Conservation (phyloP, 495 filamentous ascomycete genomes). For the Talaromyces thailandensis region DNA sequence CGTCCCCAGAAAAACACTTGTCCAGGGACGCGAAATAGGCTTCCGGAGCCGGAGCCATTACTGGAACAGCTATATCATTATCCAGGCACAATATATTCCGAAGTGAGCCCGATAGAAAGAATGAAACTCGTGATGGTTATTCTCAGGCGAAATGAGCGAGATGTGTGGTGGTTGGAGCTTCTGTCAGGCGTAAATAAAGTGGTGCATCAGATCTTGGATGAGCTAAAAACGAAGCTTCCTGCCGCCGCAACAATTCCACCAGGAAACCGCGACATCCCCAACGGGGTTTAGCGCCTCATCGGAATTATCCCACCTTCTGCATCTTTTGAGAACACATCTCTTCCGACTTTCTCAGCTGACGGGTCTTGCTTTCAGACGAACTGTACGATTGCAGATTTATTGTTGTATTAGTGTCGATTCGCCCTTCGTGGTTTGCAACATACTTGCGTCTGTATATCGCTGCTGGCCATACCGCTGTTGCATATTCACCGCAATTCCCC, state of each 20-base stretch:
- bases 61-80: slow-evolving; percentile 48
- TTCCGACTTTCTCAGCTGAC: background rate
- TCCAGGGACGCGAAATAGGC: slow-evolving; percentile 57
- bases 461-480: background rate
- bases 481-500: background rate
- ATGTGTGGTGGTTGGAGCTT: background rate
- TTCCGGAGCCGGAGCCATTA: slow-evolving; percentile 60
- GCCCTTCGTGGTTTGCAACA: background rate
- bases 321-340: background rate
- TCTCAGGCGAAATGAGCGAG: slow-evolving; percentile 10
- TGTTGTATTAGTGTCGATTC: background rate
- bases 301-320: background rate
- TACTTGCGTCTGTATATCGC: background rate
- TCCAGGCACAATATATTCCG: slow-evolving; percentile 9
- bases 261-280: slow-evolving; percentile 14
- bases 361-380: background rate
- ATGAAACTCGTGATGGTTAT: slow-evolving; percentile 12
- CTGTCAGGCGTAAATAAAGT: background rate
- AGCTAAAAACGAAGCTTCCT: slow-evolving; percentile 8
- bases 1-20: slow-evolving; percentile 49
- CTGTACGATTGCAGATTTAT: background rate
- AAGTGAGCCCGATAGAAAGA: slow-evolving; percentile 5
- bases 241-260: background rate
- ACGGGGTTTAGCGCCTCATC: slow-evolving; percentile 21
- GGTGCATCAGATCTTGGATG: slow-evolving; percentile 24